Base-by-base conservation (phyloP, 2,329 filamentous ascomycete species). In the Lachnellula hyalina region DNA sequence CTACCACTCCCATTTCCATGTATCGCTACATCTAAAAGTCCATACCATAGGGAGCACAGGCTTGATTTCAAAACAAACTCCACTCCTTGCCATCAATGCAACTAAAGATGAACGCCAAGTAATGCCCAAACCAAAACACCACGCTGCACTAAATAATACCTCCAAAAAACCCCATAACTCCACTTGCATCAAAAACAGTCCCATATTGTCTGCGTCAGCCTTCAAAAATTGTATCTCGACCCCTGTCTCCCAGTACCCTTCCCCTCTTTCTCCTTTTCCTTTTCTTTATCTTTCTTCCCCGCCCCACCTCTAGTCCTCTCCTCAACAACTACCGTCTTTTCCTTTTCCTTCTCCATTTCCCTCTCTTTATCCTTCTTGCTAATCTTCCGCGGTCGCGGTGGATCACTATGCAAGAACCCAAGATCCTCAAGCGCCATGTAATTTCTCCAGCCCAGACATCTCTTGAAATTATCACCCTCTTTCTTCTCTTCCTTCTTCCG, bases 391-490 rank as follows among this genome's bases (percentile, higher is more conserved):
- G 67, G 68, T 25, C 77, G 76, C 32, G 77, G 76, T 53, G 80
- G 77, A 56, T 86, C 82, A 17, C 77, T 75, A 66, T 87, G 84
- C 40, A 79, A 74, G 68, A 86, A 79, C 2, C 83, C 83, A 46
- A 79, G 67, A 49, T 84, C 77, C 2, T 76, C 72, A 7, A 84
- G 61, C 36, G 84, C 84, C 51, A 79, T 82, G 15, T 73, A 77
- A 65, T 89, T 90, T 55, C 74, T 77, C 86, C 86, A 90, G 35
- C 74, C 74, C 46, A 87, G 71, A 66, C 85, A 89, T 50, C 82
- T 71, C 34, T 75, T 75, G 28, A 9, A 11, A 11, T 32, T 32
- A 32, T 9, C 28, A 32, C 28, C 28, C 14, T 80, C 75, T 49
- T 78, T 72, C 52, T 81, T 79, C 45, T 77, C 73, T 41, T 84